Conservation (phyloP, 2,329 filamentous ascomycete genomes). For the Fusarium pseudonygamai region DNA sequence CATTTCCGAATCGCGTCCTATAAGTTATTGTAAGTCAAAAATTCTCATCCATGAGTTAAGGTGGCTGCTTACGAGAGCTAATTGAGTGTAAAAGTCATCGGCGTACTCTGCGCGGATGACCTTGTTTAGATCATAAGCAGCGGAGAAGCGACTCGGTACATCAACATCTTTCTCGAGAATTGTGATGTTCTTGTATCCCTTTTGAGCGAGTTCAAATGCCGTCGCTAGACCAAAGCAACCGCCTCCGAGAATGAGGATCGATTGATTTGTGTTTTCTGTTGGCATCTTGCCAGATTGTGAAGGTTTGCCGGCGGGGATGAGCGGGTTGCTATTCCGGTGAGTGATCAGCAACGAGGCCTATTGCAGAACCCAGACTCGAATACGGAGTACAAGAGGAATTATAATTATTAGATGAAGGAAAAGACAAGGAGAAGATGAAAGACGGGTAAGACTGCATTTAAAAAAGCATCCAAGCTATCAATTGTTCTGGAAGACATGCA, state of each 20-base stretch:
- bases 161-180: conserved; percentile 23
- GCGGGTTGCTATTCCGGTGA: neutral
- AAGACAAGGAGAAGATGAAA: fast-evolving
- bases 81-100: conserved; percentile 19
- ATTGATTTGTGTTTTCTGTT: conserved; percentile 2
- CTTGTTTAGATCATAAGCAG: conserved; percentile 27
- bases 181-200: conserved; percentile 22
- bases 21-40: neutral
- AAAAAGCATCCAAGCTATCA: neutral
- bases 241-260: conserved; percentile 21
- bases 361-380: fast-evolving
- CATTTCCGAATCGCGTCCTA: conserved; percentile 21
- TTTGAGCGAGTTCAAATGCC: conserved; percentile 12
- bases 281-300: neutral
- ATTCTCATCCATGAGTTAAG: fast-evolving
- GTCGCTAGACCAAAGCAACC: conserved; percentile 25
- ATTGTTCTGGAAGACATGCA: neutral
- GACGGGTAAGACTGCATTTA: neutral
- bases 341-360: neutral
- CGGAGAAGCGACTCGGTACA: conserved; percentile 20
- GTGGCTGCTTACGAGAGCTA: neutral
- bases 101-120: conserved; percentile 29
- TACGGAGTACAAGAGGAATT: no score
- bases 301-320: neutral
- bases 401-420: fast-evolving